Evolutionary conservation across 2,329 filamentous ascomycete species (phyloP), one percentile per base, ranked within the genome.

Genomic region (Neurospora sp.): DNA sequence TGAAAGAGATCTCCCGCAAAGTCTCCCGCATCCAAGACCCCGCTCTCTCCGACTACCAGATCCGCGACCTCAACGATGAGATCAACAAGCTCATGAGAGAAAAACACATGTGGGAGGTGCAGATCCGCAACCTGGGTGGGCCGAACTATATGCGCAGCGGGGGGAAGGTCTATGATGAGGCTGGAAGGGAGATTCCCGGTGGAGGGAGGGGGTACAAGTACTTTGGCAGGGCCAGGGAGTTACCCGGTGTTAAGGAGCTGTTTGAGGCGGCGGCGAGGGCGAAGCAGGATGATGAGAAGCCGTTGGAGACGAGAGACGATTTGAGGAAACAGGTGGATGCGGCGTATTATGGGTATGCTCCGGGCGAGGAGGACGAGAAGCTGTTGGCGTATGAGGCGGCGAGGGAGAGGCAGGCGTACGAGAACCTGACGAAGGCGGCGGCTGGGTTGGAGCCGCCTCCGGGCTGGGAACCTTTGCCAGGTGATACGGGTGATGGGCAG

Each of bases 61-160:
- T 99, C 80, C 87, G 96, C 77, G 96, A 99, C 81, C 85, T 99
- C 78, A 99, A 99, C 83, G 96, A 99, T 81, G 96, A 99, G 82
- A 97, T 99, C 85, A 99, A 99, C 85, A 97, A 97, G 83, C 87
- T 97, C 72, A 97, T 99, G 92, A 90, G 93, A 73, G 96, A 99
- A 84, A 99, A 99, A 82, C 93, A 96, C 86, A 94, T 97, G 87
- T 99, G 96, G 96, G 96, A 99, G 84, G 88, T 96, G 75, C 93
- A 97, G 82, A 97, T 99, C 75, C 88, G 94, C 70, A 96, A 97
- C 77, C 80, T 98, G 33, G 96, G 96, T n/a, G 96, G 96, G 2
- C 96, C 96, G 38, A 98, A 98, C 81, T 99, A 98, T 80, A 97
- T 96, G 91, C 86, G 93, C 38, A 87, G 88, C 4, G 87, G 86